Evolutionary conservation across 2,329 filamentous ascomycete species (phyloP), one percentile per base, ranked within the genome.

Genomic region (Didymella keratinophila): DNA sequence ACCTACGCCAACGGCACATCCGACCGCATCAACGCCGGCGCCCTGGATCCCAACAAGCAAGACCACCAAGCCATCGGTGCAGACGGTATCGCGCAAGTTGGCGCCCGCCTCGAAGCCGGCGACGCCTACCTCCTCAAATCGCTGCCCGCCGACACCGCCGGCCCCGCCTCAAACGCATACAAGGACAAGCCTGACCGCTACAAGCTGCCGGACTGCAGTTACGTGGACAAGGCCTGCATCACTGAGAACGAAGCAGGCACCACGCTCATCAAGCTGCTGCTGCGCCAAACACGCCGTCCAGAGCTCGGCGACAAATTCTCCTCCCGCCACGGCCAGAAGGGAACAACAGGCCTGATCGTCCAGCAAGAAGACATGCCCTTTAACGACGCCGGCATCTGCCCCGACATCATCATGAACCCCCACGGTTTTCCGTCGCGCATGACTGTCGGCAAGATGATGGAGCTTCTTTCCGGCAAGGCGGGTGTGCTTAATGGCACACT

Each of bases 381-480:
- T 80, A 90, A 90, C 34, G 95, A 99, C 78, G 82, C 85, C 51
- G 96, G 95, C 2, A 87, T 99, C 66, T 89, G 88, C n/a, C 95
- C 95, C 0, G 95, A 99, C 78, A 97, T 99, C 67, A 99, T 99
- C 86, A 99, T 99, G 95, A 99, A 99, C 82, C 95, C 96, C 0
- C 95, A 99, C 80, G 95, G 95, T 88, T 99, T 99, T 84, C 95
- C 95, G 1, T 98, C 94, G 30, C 95, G 95, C 78, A 99, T 99
- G 95, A 99, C 95, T 52, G 95, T 99, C 62, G 95, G 95, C 30
- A 99, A 99, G 79, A 90, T 99, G 83, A 86, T 99, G 49, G 95
- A 99, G 76, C 91, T 97, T 43, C 84, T 99, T 16, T 92, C 93
- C 0, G 95, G 95, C 64, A 99, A 99, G 78, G 95, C 95, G 0